Evolutionary conservation across 2,329 filamentous ascomycete species (phyloP).

Genomic region (Pyrenophora graminea): DNA sequence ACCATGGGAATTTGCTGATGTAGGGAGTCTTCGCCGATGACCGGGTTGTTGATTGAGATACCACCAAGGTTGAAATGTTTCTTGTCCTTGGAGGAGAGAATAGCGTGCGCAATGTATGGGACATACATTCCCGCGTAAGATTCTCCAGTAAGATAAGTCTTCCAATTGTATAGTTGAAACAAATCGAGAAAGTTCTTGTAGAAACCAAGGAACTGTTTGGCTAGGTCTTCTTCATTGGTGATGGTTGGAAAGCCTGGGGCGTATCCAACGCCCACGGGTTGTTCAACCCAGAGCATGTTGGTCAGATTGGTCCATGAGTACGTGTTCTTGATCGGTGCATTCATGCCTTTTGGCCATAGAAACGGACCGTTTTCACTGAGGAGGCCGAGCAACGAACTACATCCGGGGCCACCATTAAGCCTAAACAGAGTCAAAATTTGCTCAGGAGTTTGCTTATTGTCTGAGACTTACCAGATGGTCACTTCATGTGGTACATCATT

Average conservation of each 20-base stretch:
- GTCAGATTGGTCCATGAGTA: conserved; percentile 67
- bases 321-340: conserved; percentile 65
- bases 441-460: neutral
- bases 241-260: conserved; percentile 51
- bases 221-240: conserved; percentile 54
- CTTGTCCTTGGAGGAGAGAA: conserved; percentile 58
- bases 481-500: conserved; percentile 60
- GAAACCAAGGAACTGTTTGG: conserved; percentile 54
- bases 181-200: conserved; percentile 60
- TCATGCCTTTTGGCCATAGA: conserved; percentile 65
- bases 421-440: conserved; percentile 19
- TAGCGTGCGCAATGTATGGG: conserved; percentile 61
- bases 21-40: conserved; percentile 48
- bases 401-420: conserved; percentile 48
- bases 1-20: conserved; percentile 46
- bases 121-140: conserved; percentile 62
- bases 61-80: conserved; percentile 58
- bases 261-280: conserved; percentile 55
- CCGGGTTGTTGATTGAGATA: conserved; percentile 55
- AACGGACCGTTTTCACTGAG: conserved; percentile 75
- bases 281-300: conserved; percentile 52
- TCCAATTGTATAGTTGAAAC: conserved; percentile 59
- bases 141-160: conserved; percentile 61
- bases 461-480: conserved; percentile 55
- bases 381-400: conserved; percentile 66